Conservation (phyloP, 768 basidiomycete species). For the Gloeostereum incarnatum region DNA sequence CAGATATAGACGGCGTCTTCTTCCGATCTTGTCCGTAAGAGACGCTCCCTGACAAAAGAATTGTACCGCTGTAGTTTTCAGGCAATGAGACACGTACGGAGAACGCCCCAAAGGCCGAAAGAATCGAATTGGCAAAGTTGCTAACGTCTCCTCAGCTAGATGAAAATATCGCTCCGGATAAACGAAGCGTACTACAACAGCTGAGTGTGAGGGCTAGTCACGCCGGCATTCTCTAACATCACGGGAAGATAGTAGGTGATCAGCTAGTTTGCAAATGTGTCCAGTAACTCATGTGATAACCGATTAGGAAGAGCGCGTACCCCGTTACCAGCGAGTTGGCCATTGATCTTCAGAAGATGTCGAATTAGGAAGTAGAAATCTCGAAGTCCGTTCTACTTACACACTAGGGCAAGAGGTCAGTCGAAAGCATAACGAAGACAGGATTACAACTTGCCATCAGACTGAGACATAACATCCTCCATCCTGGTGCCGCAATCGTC, state of each 20-base stretch:
- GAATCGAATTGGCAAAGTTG: conserved; percentile 17
- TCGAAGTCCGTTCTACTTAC: not conserved
- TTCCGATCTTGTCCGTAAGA: conserved; percentile 14
- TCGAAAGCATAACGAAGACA: not conserved
- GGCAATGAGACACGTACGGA: conserved; percentile 3
- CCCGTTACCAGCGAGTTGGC: conserved; percentile 17
- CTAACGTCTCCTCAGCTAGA: conserved; percentile 4
- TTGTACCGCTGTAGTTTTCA: not conserved
- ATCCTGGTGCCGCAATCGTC: conserved; percentile 7
- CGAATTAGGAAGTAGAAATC: not conserved
- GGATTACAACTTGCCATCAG: conserved; percentile 11
- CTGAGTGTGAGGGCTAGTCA: conserved; percentile 12
- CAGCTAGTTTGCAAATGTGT: conserved; percentile 5
- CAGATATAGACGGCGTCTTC: conserved; percentile 14
- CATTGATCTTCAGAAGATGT: conserved; percentile 9
- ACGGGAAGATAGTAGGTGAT: conserved; percentile 17
- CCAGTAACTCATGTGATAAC: not conserved
- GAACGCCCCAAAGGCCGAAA: conserved; percentile 16
- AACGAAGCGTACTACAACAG: conserved; percentile 13
- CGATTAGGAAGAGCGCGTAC: conserved; percentile 4
- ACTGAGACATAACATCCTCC: conserved; percentile 15
- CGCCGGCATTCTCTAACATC: conserved; percentile 15
- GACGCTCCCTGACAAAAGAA: conserved; percentile 12
- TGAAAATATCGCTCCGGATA: not conserved
- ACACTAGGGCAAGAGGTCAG: not conserved